A percentile compares a stretch with the other conserved stretches of the same genome.
phyloP scores from a whole-genome alignment of 371 early-diverging fungal species.

The Mortierella sp. region DNA sequence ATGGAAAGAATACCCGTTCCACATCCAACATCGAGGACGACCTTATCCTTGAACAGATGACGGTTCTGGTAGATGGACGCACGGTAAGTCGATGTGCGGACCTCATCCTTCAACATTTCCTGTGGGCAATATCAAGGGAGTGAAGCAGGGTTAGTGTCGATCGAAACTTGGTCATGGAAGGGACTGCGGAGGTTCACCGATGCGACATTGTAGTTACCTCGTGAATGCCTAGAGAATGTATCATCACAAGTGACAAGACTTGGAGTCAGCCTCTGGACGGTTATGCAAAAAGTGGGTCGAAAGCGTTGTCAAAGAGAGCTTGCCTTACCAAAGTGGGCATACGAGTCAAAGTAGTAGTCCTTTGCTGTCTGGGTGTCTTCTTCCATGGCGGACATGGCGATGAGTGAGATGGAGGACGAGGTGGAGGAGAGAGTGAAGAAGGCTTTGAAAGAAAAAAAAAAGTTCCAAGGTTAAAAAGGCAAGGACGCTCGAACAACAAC shows the following conservation, averaged over 20 bases:
- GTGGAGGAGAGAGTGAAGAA: constrained; percentile 4
- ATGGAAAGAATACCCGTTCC: constrained; percentile 97
- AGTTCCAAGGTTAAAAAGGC: constrained; percentile 6
- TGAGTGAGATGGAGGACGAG: neutral
- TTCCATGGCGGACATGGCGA: constrained; percentile 49
- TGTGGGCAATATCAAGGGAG: constrained; percentile 34
- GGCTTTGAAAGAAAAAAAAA: constrained; percentile 14
- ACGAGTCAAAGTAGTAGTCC: constrained; percentile 97
- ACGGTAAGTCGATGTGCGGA: constrained; percentile 95
- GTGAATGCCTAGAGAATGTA: constrained; percentile 59
- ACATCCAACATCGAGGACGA: constrained; percentile 98
- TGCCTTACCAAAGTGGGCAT: constrained; percentile 90
- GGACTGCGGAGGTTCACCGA: neutral
- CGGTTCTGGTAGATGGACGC: constrained; percentile 93
- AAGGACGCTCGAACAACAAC: neutral
- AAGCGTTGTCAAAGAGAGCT: neutral
- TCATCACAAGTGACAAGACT: neutral
- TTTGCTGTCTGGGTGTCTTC: constrained; percentile 60
- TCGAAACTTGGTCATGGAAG: neutral
- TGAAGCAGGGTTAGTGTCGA: neutral
- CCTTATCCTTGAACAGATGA: constrained; percentile 95
- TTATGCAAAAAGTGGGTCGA: neutral
- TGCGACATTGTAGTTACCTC: constrained; percentile 41
- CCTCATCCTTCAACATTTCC: constrained; percentile 96
- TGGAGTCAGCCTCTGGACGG: neutral